Evolutionary conservation across 2,329 filamentous ascomycete genomes (phyloP).

Genomic region (Magnaporthales sp.): DNA sequence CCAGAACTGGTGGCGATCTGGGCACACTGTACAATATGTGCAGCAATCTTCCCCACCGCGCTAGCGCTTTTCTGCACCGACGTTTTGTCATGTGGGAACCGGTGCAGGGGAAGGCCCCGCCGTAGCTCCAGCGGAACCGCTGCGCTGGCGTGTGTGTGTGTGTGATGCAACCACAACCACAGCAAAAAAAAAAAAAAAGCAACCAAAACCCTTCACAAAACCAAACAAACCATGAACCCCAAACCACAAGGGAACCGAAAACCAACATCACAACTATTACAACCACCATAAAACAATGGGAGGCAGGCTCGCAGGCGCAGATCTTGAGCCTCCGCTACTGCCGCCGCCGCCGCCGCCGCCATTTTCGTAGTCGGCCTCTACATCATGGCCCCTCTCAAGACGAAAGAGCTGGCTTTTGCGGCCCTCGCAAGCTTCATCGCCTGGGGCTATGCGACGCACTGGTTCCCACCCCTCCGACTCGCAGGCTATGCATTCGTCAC

Average conservation of each 20-base stretch:
- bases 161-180: not conserved
- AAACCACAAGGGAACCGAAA: not conserved
- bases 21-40: not conserved
- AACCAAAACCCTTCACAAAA: not conserved
- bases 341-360: not conserved
- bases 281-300: conserved; percentile 3
- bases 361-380: not conserved
- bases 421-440: conserved; percentile 66
- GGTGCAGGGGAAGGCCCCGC: not conserved
- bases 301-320: not conserved
- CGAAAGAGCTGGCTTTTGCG: conserved; percentile 62
- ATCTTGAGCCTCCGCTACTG: not conserved
- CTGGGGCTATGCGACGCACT: conserved; percentile 80
- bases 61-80: not conserved
- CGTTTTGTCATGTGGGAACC: not conserved
- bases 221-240: not conserved
- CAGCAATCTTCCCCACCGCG: not conserved
- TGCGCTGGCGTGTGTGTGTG: not conserved
- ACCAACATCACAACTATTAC: not conserved
- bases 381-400: conserved; percentile 58
- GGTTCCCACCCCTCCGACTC: conserved; percentile 76
- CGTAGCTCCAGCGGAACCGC: not conserved
- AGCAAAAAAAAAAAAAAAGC: not conserved
- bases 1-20: too few species aligned
- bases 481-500: conserved; percentile 73